Base-by-base conservation (phyloP, 805 yeast species). In the Saitoella complicata region DNA sequence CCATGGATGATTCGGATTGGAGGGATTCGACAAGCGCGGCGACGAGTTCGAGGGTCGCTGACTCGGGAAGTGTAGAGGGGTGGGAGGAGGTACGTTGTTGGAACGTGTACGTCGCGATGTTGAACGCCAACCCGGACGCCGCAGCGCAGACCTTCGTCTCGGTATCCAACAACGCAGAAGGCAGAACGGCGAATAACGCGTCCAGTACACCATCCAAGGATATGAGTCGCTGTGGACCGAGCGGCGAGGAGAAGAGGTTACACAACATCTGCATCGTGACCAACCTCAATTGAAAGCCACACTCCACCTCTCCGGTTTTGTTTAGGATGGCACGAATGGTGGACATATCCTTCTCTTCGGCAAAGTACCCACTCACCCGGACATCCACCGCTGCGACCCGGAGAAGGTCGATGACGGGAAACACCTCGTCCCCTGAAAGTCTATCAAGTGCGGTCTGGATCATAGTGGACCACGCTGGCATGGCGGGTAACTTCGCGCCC, bases 331-430 rank as follows among this genome's bases (percentile, higher is more conserved):
- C 13, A 13, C 38, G 37, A 9, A 44, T 34, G 7, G 53, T 50
- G 5, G 32, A 31, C 43, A 3, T 44, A 39, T 46, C 48, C 12
- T 32, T 21, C 36, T 51, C 55, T 13, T 53, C 56, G 5, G 52
- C 52, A 32, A 53, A 47, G 56, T 56, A 53, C 7, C 52, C 46
- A n/a, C 52, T 39, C 7, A 53, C 49, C 7, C 56, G 44, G 9
- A 33, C 40, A 32, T 53, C 56, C 10, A 49, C 38, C 31, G 51
- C 51, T 2, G 55, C 56, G 6, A 53, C 42, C n/a, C 56, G 41
- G 41, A 54, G 44, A 10, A 53, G 30, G 36, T 53, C 56, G 31
- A 53, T 47, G 6, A 52, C 11, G 6, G 55, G 56, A 36, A 53
- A 53, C 32, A 49, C 31, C 10, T 39, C 38, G 37, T 39, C 52